Conservation (phyloP, 176 grass and related monocot genomes). For the Puccinellia tenuiflora region DNA sequence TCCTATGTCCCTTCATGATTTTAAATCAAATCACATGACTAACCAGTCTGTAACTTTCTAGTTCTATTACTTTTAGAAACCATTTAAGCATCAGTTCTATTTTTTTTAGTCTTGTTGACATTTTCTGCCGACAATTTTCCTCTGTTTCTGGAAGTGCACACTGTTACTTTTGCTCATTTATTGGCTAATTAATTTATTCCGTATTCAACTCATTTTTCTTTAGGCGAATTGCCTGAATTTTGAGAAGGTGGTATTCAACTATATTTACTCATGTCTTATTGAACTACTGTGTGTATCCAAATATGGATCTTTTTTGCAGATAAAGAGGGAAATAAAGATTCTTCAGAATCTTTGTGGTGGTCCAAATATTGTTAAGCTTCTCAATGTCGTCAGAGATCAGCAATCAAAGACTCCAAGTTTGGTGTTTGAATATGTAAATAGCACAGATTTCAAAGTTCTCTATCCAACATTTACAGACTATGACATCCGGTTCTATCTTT, state of each 20-base stretch:
- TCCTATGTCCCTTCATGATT: neutral
- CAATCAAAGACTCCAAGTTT: constrained; percentile 79
- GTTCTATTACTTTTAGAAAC: neutral
- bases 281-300: neutral
- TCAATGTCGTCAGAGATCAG: constrained; percentile 69
- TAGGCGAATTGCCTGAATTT: too few relatives aligned
- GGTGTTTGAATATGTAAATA: constrained; percentile 76
- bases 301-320: constrained; percentile 39
- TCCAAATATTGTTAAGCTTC: constrained; percentile 70
- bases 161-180: neutral
- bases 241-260: neutral
- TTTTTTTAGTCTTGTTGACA: neutral
- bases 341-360: constrained; percentile 78
- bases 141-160: neutral
- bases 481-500: constrained; percentile 80
- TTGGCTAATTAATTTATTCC: neutral
- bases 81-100: constrained; percentile 4
- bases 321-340: constrained; percentile 80
- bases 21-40: neutral
- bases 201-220: neutral
- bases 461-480: constrained; percentile 80
- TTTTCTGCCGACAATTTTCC: neutral
- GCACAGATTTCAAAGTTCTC: constrained; percentile 72
- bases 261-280: neutral
- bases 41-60: neutral